Evolutionary conservation across 108 stramenopile species (phyloP), one percentile per base, ranked within the genome.

Genomic region (Skeletonema grethae): DNA sequence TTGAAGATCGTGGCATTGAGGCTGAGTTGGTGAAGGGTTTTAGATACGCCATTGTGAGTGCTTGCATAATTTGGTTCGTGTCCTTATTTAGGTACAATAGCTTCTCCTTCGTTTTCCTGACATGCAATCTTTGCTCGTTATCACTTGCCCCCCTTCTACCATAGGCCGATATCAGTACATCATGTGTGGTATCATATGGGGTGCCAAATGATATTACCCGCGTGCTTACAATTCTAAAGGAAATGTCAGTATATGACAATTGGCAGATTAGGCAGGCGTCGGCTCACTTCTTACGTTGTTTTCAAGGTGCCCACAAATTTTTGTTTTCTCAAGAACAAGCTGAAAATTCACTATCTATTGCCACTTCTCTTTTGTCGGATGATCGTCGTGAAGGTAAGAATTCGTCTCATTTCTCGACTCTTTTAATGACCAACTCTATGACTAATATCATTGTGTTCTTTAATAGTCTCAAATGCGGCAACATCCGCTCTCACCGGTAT

Each of bases 181-280:
- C 90, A 9, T 82, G 88, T 41, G 84, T 91, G 39, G 83, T 88
- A 45, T 84, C 84, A 2, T 89, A 89, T 70, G 87, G 86, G 20
- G 77, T 76, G 8, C 48, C 41, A n/a, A 41, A 76, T 9, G 90
- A 94, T 67, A 88, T 92, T 35, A 67, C 83, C 7, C 65, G 78
- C 58, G 88, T 92, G n/a, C 76, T 95, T 16, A 61, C 65, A 20
- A 63, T 77, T 24, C 83, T 83, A 16, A 82, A 80, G 45, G 63
- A 67, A 13, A 82, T 84, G 39, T 71, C 89, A 6, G 62, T 72
- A 35, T 88, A 94, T 64, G 73, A 82, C 11, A 83, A 58, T 31
- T 96, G 95, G 95, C 95, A 96, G 79, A 87, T 96, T 36, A 86
- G 95, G 29, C 95, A 94, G 57, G 93, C 90, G 11, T 66, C 83